Conservation (phyloP, 192 early-diverging fungal genomes). For the Neocallimastix lanati region DNA sequence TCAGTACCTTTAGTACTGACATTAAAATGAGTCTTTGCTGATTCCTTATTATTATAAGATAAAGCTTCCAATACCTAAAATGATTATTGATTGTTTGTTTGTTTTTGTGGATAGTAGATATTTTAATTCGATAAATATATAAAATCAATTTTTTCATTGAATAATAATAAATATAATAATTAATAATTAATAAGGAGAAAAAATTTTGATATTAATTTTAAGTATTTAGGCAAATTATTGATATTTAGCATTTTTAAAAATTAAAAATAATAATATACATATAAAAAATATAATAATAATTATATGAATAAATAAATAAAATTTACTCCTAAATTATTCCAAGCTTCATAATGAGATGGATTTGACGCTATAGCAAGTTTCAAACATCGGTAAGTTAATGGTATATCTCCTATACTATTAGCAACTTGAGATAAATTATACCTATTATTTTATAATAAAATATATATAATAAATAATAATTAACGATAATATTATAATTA, state of each 20-base stretch:
- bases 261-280: too few relatives aligned
- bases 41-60: not conserved
- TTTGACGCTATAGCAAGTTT: constrained; percentile 3
- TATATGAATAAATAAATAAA: not conserved
- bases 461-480: not conserved
- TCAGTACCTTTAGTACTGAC: not conserved
- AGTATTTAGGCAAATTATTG: too few relatives aligned
- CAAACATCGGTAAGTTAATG: constrained; percentile 5
- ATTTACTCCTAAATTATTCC: constrained; percentile 15
- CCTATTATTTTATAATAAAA: not conserved
- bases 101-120: too few relatives aligned
- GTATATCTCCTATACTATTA: constrained; percentile 10
- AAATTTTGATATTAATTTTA: too few relatives aligned
- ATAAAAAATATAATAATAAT: too few relatives aligned
- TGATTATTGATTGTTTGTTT: too few relatives aligned
- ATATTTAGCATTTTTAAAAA: too few relatives aligned
- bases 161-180: too few relatives aligned
- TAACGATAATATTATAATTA: too few relatives aligned
- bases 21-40: not conserved
- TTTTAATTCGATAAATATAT: too few relatives aligned
- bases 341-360: constrained; percentile 8
- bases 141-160: too few relatives aligned
- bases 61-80: not conserved
- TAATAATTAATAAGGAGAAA: too few relatives aligned
- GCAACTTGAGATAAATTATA: constrained; percentile 11